Conservation (phyloP, 768 basidiomycete genomes). For the Mycena filopes region DNA sequence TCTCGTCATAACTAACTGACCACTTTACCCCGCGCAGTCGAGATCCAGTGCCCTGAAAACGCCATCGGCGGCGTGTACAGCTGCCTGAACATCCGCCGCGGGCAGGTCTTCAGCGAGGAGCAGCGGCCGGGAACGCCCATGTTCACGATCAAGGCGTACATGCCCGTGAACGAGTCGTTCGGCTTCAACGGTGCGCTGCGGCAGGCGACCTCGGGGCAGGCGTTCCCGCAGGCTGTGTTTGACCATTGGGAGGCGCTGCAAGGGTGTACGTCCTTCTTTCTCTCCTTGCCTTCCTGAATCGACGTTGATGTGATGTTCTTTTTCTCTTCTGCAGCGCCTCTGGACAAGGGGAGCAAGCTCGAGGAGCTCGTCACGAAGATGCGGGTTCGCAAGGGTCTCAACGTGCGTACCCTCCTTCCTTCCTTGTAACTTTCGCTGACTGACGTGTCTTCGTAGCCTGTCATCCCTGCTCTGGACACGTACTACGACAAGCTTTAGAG, state of each 20-base stretch:
- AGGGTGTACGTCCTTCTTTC: conserved; percentile 64
- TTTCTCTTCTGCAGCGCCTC: conserved; percentile 49
- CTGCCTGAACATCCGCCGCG: conserved; percentile 94
- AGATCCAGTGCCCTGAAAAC: conserved; percentile 97
- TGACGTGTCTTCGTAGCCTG: conserved; percentile 55
- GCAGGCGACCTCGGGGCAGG: conserved; percentile 92
- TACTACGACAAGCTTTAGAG: conserved; percentile 77
- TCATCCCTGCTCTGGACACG: conserved; percentile 69
- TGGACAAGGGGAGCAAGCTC: conserved; percentile 77
- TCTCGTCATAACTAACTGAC: background rate
- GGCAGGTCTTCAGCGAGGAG: conserved; percentile 98
- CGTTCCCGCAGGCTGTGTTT: conserved; percentile 96
- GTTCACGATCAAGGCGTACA: conserved; percentile 99
- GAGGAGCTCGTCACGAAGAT: conserved; percentile 70
- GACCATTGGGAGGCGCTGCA: conserved; percentile 92
- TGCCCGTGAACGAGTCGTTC: conserved; percentile 92
- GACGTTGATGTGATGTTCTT: background rate
- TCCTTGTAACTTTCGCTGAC: background rate
- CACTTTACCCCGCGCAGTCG: conserved; percentile 63
- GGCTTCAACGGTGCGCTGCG: conserved; percentile 98
- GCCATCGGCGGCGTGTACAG: conserved; percentile 98
- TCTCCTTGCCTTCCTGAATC: background rate
- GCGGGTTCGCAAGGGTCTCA: conserved; percentile 81
- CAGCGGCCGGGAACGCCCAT: conserved; percentile 97
- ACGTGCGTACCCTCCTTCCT: conserved; percentile 46